Evolutionary conservation across 83 land plant genomes (phyloP).

Genomic region (Thuja plicata): DNA sequence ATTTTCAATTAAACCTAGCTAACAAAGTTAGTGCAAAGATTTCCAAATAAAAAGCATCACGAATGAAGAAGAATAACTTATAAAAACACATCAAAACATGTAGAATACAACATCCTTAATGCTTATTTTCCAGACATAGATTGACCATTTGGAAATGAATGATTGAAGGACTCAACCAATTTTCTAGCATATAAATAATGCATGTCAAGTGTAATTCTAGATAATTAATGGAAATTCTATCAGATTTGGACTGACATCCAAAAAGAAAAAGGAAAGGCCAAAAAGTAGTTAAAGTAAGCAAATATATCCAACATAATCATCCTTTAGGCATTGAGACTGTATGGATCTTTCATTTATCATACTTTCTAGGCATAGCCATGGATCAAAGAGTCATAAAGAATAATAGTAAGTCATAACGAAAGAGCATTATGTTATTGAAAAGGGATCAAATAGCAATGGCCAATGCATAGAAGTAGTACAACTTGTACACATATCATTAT

Average conservation of each 20-base stretch:
- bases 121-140: neutral
- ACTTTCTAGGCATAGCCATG: neutral
- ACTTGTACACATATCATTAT: neutral
- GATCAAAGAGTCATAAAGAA: neutral
- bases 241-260: neutral
- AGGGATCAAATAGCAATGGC: neutral
- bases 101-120: neutral
- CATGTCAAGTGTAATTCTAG: neutral
- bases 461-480: neutral
- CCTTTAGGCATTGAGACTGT: neutral
- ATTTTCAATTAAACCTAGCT: neutral
- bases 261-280: neutral
- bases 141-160: neutral
- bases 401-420: neutral
- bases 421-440: neutral
- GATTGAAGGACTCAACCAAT: neutral
- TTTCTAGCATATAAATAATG: neutral
- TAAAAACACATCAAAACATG: neutral
- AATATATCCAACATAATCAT: neutral
- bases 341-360: neutral
- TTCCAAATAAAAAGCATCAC: neutral
- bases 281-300: neutral
- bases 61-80: neutral
- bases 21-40: neutral
- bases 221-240: neutral